phyloP scores from a whole-genome alignment of 306 rosid genomes.

The Medicago ruthenica region DNA sequence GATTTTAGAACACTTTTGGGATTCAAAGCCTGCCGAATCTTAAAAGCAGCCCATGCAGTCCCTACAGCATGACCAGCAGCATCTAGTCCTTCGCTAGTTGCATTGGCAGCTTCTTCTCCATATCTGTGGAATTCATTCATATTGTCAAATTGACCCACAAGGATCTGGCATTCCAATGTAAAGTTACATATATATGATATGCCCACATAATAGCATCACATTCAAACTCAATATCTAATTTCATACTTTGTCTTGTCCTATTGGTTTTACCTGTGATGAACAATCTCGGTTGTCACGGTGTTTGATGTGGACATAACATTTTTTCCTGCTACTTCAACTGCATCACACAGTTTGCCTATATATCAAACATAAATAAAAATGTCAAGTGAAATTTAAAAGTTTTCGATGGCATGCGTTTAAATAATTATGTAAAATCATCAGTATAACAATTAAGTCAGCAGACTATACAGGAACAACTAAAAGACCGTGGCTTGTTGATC shows the following conservation, averaged over 20 bases:
- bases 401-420: background rate
- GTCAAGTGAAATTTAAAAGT: background rate
- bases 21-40: conserved; percentile 78
- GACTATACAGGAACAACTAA: conserved; percentile 17
- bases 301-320: conserved; percentile 88
- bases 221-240: conserved; percentile 31
- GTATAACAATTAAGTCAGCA: background rate
- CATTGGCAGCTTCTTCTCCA: conserved; percentile 90
- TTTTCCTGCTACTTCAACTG: conserved; percentile 91
- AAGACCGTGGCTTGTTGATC: background rate
- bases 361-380: conserved; percentile 19
- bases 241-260: conserved; percentile 16
- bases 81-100: conserved; percentile 75
- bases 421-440: conserved; percentile 20
- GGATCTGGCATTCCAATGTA: background rate
- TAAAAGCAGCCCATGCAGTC: conserved; percentile 85
- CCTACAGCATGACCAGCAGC: conserved; percentile 98
- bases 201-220: conserved; percentile 10
- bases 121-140: conserved; percentile 57
- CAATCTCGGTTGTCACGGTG: conserved; percentile 87
- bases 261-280: conserved; percentile 68
- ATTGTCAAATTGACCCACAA: conserved; percentile 22
- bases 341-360: conserved; percentile 87
- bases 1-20: conserved; percentile 76
- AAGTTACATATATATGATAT: conserved; percentile 17